Evolutionary conservation across 352 stramenopile species (phyloP).

Genomic region (Phytopythium mirpurense): DNA sequence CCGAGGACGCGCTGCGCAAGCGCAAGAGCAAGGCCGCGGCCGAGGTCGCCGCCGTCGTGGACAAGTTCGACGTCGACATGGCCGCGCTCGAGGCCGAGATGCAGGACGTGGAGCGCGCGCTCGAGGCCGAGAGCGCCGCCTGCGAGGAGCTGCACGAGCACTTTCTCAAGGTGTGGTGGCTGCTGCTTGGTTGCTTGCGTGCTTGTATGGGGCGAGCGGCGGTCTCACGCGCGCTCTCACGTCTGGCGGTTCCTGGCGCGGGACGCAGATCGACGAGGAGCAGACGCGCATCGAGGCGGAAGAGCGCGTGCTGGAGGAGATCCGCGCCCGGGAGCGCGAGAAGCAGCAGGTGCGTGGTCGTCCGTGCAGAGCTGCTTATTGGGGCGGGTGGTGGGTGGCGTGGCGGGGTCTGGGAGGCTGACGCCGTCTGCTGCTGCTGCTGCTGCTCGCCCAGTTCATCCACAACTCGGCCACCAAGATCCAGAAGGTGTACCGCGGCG

Average conservation of each 20-base stretch:
- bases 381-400: too few relatives aligned
- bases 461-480: conserved; percentile 66
- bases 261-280: conserved; percentile 69
- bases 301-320: conserved; percentile 66
- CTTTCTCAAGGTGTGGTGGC: conserved; percentile 81
- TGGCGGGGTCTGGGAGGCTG: too few relatives aligned
- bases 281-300: conserved; percentile 80
- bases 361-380: too few relatives aligned
- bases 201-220: too few relatives aligned
- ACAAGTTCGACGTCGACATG: conserved; percentile 81
- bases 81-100: conserved; percentile 49
- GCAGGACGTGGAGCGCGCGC: conserved; percentile 31
- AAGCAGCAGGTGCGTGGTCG: conserved; percentile 53
- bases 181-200: too few relatives aligned
- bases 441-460: conserved; percentile 38
- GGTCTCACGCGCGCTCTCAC: too few relatives aligned
- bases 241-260: too few relatives aligned
- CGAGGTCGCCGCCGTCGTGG: conserved; percentile 63
- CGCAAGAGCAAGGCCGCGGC: conserved; percentile 76
- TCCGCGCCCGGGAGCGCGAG: conserved; percentile 59
- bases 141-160: conserved; percentile 76
- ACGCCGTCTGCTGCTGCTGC: neutral
- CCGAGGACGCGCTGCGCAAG: conserved; percentile 74
- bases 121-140: conserved; percentile 43
- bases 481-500: conserved; percentile 78